Base-by-base conservation (phyloP, 768 basidiomycete species). In the Lactifluus rugatus region DNA sequence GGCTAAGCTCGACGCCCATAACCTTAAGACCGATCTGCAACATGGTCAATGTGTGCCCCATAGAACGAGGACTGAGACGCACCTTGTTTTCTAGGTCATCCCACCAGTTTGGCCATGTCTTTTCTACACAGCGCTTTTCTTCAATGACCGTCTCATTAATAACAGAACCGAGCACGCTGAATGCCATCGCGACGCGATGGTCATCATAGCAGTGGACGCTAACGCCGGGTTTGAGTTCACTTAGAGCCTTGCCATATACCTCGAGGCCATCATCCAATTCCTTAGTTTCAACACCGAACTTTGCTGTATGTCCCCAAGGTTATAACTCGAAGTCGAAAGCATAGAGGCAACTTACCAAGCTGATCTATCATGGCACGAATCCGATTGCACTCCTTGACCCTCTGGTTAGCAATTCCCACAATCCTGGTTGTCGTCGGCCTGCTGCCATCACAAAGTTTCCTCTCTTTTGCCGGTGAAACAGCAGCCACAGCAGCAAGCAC, bases 91-190 rank as follows among this genome's bases (percentile, higher is more conserved):
- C 82, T 25, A 99, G 77, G 70, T 98, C 96, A 68, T 98, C 96
- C 94, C 95, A 99, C 92, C 94, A 99, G 69, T 93, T 94, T 0
- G 96, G 96, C 95, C 95, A 99, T 0, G 95, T 99, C 80, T 99
- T 99, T 73, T 95, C 95, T 32, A 99, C 96, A 67, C 96, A 97
- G 54, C 94, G 78, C 72, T 95, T 95, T 75, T 98, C 95, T 67
- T 97, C 93, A 28, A 98, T 77, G 62, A 91, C 74, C 2, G 89
- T 88, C n/a, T 79, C 81, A 34, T 78, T 72, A 41, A 92, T 72
- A 3, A 91, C 79, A 4, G 85, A 78, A 19, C 85, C 84, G 41
- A 98, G 75, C 32, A 97, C 93, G 61, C 88, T 85, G 76, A 97
- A 98, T 0, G 94, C 92, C 96, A 99, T 98, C 9, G 93, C 95